Conservation (phyloP, 768 basidiomycete genomes). For the Tylopilus sp. region DNA sequence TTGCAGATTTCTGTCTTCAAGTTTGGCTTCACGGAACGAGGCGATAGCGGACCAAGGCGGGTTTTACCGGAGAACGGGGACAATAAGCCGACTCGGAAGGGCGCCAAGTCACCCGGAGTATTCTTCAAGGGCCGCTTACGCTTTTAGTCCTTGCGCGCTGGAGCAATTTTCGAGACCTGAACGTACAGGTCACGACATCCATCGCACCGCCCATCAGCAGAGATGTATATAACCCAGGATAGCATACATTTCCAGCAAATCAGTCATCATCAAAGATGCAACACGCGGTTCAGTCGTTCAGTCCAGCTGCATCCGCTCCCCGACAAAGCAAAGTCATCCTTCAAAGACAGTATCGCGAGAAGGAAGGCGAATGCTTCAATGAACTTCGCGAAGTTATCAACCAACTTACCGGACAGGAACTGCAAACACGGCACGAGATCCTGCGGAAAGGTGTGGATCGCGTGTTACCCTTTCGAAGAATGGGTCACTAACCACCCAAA, state of each 20-base stretch:
- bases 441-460: conserved; percentile 16
- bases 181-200: too few species aligned
- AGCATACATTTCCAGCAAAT: conserved; percentile 1
- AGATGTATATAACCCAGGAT: too few species aligned
- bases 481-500: not conserved
- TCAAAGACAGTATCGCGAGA: conserved; percentile 22
- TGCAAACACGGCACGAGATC: conserved; percentile 19
- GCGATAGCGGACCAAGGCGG: too few species aligned
- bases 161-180: too few species aligned
- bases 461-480: not conserved
- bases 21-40: too few species aligned
- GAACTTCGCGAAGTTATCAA: conserved; percentile 17
- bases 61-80: too few species aligned
- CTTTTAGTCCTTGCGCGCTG: too few species aligned
- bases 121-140: not conserved
- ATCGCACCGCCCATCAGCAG: too few species aligned
- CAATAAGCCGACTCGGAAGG: not conserved
- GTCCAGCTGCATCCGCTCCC: not conserved
- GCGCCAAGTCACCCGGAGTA: not conserved
- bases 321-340: conserved; percentile 10
- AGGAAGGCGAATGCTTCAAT: conserved; percentile 22
- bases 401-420: conserved; percentile 15
- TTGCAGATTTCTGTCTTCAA: too few species aligned
- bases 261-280: not conserved
- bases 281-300: not conserved